Base-by-base conservation (phyloP, 1,284 basidiomycete species). In the Tilletia caries region DNA sequence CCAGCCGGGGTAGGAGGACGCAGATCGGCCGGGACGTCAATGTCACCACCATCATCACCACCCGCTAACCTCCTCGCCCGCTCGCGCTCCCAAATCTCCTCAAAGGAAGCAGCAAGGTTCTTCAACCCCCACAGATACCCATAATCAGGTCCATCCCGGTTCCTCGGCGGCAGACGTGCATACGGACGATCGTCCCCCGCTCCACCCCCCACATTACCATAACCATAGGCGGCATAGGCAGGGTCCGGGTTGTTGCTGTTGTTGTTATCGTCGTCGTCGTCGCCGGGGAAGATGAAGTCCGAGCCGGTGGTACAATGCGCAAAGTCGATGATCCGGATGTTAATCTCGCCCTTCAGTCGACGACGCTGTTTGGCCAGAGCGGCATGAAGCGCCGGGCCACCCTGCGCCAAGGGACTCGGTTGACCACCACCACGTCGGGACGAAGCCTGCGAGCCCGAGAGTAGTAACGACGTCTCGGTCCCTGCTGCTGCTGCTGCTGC, bases 261-360 rank as follows among this genome's bases (percentile, higher is more conserved):
- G 23, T 27, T 80, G 66, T 70, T 37, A 8, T 25, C 33, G 13
- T 72, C 72, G 44, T 72, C 72, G 44, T 65, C 44, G 23, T 65
- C 64, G 23, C 64, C 64, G 41, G 84, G 83, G 12, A 90, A 88
- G 67, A 91, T 83, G 87, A 93, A 98, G 84, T 99, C 96, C 60
- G 88, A 87, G 6, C 95, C 95, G 0, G 95, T 98, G 8, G 95
- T 98, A 70, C 95, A 98, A 83, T 98, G 95, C 6, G 95, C 96
- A 85, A 99, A 99, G 84, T 99, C 95, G 71, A 99, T 96, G 69
- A 99, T 90, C 33, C 95, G 92, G 74, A 98, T 92, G 79, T 92
- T 93, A 70, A 98, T 89, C 84, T 96, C 93, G 50, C 96, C 96
- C 27, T 72, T 73, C n/a, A 92, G 89, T 12, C 73, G 69, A 13